phyloP scores from a whole-genome alignment of 2,329 filamentous ascomycete genomes.

The Leptographium flavum region DNA sequence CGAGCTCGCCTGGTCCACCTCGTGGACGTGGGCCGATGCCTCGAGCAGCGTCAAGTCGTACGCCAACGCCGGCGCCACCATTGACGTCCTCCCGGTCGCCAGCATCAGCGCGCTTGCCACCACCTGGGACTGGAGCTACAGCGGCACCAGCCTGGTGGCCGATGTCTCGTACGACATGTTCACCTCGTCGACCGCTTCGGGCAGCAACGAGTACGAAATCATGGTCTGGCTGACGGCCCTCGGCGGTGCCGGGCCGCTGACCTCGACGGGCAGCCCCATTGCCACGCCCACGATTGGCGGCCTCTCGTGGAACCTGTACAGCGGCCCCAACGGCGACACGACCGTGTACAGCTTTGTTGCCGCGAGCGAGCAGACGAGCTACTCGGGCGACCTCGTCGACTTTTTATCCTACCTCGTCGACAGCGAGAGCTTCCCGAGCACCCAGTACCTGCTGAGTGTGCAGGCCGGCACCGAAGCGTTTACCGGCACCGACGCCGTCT shows the following conservation, averaged over 20 bases:
- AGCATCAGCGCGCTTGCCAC: conserved; percentile 21
- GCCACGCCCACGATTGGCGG: conserved; percentile 39
- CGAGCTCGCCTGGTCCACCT: conserved; percentile 26
- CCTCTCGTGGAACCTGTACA: conserved; percentile 41
- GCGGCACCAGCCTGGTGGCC: conserved; percentile 24
- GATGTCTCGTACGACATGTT: conserved; percentile 50
- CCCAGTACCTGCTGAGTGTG: conserved; percentile 37
- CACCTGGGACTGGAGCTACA: conserved; percentile 24
- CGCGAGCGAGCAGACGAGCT: conserved; percentile 29
- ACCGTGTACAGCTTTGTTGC: conserved; percentile 43
- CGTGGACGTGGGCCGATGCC: conserved; percentile 28
- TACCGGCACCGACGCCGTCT: conserved; percentile 24
- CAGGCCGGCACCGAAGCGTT: conserved; percentile 44
- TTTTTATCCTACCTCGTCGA: conserved; percentile 42
- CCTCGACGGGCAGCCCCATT: conserved; percentile 32
- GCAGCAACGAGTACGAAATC: conserved; percentile 39
- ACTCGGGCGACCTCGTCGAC: conserved; percentile 39
- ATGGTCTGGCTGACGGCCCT: conserved; percentile 50
- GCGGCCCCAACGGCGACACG: conserved; percentile 43
- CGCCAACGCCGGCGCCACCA: conserved; percentile 26
- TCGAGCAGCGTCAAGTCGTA: conserved; percentile 29
- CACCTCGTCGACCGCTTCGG: conserved; percentile 30
- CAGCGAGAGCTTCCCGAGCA: conserved; percentile 30
- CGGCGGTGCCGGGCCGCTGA: conserved; percentile 46
- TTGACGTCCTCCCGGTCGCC: conserved; percentile 19